Evolutionary conservation across 225 moss, liverwort and hornwort species (phyloP).

Genomic region (Takakia lepidozioides): DNA sequence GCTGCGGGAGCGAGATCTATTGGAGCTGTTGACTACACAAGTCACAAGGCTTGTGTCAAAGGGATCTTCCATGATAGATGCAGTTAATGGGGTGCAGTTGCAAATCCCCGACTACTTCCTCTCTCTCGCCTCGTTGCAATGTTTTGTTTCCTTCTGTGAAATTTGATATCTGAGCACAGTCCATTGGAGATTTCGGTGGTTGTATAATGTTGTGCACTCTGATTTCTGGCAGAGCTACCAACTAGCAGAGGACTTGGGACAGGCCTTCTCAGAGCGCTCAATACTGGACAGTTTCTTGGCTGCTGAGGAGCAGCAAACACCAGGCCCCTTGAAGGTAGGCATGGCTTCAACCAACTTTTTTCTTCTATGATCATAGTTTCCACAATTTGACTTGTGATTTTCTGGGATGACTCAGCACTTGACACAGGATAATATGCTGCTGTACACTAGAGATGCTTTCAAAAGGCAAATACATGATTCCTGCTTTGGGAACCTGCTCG

Average conservation of each 20-base stretch:
- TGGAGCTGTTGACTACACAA: constrained; percentile 26
- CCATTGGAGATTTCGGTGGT: too few relatives aligned
- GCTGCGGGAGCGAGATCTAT: constrained; percentile 28
- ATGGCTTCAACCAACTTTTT: too few relatives aligned
- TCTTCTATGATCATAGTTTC: neutral
- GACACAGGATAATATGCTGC: too few relatives aligned
- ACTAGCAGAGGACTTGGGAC: constrained; percentile 60
- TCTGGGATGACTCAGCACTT: too few relatives aligned
- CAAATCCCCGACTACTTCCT: too few relatives aligned
- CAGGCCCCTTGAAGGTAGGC: constrained; percentile 41
- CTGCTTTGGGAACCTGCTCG: neutral
- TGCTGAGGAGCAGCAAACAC: constrained; percentile 29
- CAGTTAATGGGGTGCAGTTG: constrained; percentile 18
- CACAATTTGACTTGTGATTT: neutral
- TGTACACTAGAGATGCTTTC: too few relatives aligned
- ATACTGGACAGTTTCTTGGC: constrained; percentile 50
- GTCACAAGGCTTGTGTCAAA: constrained; percentile 20
- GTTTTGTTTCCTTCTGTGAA: too few relatives aligned
- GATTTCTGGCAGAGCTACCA: constrained; percentile 56
- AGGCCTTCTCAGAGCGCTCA: constrained; percentile 66
- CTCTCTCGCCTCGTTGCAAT: too few relatives aligned
- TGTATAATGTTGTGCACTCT: too few relatives aligned
- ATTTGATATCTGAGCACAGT: too few relatives aligned
- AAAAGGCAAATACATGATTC: too few relatives aligned
- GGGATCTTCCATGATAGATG: constrained; percentile 26